Percentiles rank a stretch among this genome's conserved stretches.
These are phyloP conservation scores for Neonectria faginata DNA, from an alignment of 2,329 filamentous ascomycete genomes.

Conservation along the genomic window DNA sequence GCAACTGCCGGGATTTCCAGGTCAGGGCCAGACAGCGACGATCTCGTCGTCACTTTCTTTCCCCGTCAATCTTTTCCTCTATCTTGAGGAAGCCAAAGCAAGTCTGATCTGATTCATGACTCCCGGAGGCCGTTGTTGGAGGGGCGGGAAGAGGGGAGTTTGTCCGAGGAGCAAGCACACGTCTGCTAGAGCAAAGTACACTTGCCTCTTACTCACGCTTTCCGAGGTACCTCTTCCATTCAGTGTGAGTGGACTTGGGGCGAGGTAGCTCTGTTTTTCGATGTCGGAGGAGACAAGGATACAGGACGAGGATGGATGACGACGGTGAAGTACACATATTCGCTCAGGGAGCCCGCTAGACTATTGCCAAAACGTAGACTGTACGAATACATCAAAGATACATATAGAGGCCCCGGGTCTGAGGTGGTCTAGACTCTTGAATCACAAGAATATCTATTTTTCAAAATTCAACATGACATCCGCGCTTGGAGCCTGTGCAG, in stretches of 20 bases:
- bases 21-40: neutral
- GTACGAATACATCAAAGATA: neutral
- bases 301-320: neutral
- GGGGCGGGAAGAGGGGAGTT: conserved; percentile 6
- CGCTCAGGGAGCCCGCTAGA: conserved; percentile 3
- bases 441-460: neutral
- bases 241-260: conserved; percentile 3
- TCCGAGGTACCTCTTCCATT: neutral
- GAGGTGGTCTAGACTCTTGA: conserved; percentile 5
- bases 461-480: conserved; percentile 1
- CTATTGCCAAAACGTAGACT: neutral
- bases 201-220: neutral
- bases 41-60: neutral
- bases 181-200: neutral
- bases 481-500: neutral
- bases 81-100: neutral
- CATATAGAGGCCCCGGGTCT: neutral
- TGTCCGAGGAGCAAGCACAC: neutral
- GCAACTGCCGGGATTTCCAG: neutral
- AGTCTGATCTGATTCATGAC: neutral
- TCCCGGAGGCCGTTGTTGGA: neutral
- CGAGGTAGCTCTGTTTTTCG: conserved; percentile 1
- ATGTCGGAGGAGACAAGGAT: conserved; percentile 4
- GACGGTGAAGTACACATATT: conserved; percentile 8
- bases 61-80: conserved; percentile 1